phyloP scores from a whole-genome alignment of 2,329 filamentous ascomycete genomes.

The Dendrostoma leiphaemia region DNA sequence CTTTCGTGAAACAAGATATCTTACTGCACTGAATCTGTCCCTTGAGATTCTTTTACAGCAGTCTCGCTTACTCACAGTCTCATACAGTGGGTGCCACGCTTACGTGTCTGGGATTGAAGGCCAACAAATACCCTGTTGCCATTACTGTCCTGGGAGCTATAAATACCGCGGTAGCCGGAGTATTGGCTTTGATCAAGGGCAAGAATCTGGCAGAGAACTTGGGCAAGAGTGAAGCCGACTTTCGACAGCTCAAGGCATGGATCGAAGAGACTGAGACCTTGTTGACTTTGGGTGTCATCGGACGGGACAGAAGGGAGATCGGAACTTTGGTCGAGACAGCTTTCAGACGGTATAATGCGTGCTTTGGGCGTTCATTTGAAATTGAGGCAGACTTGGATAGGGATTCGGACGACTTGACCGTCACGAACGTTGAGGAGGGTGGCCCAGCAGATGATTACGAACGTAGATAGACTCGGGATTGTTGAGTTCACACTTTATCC shows the following conservation, averaged over 20 bases:
- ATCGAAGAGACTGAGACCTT: conserved; percentile 52
- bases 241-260: conserved; percentile 47
- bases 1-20: no score
- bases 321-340: conserved; percentile 40
- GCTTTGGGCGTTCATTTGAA: conserved; percentile 15
- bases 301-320: conserved; percentile 40
- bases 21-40: no score
- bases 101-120: conserved; percentile 55
- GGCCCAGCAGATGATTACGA: not conserved
- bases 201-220: conserved; percentile 54
- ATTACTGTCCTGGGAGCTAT: conserved; percentile 61
- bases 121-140: conserved; percentile 49
- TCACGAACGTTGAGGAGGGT: not conserved
- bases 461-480: no score
- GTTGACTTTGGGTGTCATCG: conserved; percentile 39
- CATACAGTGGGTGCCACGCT: conserved; percentile 56
- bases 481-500: no score
- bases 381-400: not conserved
- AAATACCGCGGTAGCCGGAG: conserved; percentile 60
- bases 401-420: not conserved
- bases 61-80: no score
- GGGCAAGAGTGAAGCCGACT: conserved; percentile 44
- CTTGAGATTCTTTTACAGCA: no score
- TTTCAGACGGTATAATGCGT: conserved; percentile 41
- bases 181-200: conserved; percentile 60